Conservation (phyloP, 331 rosid species). For the Ulmus americana region DNA sequence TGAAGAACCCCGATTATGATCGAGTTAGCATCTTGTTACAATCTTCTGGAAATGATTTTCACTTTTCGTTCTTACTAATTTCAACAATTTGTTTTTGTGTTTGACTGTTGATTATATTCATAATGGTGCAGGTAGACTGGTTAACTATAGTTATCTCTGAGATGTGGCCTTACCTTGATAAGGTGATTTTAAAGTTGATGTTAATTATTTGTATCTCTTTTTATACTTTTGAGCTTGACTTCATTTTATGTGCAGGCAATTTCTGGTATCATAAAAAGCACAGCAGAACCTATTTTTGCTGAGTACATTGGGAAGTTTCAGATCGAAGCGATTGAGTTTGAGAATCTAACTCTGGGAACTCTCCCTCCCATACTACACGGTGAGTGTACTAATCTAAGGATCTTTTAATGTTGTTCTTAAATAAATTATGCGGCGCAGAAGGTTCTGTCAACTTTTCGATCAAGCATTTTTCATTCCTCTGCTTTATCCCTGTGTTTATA, state of each 20-base stretch:
- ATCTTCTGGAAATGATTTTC: not conserved
- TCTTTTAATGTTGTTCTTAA: not conserved
- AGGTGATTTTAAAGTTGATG: conserved; percentile 34
- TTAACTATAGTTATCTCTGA: conserved; percentile 52
- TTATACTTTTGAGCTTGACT: conserved; percentile 7
- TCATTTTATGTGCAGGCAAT: conserved; percentile 48
- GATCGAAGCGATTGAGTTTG: conserved; percentile 60
- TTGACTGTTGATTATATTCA: conserved; percentile 22
- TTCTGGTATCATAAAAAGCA: conserved; percentile 48
- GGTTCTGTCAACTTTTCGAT: too few species aligned
- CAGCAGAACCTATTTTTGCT: conserved; percentile 56
- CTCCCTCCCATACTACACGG: conserved; percentile 71
- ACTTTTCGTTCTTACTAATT: not conserved
- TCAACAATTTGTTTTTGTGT: conserved; percentile 1
- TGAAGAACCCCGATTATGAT: conserved; percentile 82
- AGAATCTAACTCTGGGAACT: conserved; percentile 57
- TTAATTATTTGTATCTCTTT: not conserved
- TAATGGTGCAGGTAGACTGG: conserved; percentile 73
- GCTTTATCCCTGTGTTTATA: too few species aligned
- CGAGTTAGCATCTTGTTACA: conserved; percentile 45
- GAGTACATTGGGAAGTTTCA: conserved; percentile 72
- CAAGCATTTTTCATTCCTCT: too few species aligned
- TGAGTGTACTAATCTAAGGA: conserved; percentile 26
- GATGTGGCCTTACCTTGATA: conserved; percentile 83
- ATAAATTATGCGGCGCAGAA: too few species aligned